phyloP scores from a whole-genome alignment of 2,329 filamentous ascomycete species.

The Akanthomyces muscarius region DNA sequence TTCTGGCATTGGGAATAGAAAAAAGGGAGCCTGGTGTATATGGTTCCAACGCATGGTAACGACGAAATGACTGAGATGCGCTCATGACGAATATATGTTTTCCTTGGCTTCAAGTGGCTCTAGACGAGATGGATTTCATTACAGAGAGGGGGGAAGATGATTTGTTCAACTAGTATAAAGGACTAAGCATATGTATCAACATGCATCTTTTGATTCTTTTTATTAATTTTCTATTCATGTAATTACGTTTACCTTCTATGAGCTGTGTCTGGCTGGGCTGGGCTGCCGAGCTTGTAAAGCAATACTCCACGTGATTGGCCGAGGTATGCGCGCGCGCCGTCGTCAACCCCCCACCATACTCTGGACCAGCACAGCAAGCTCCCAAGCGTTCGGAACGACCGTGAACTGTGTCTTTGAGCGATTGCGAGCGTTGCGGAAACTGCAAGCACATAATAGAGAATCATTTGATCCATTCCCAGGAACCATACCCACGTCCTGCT shows the following conservation, averaged over 20 bases:
- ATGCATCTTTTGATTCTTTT: constrained; percentile 15
- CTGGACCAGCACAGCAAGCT: background rate
- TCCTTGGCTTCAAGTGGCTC: constrained; percentile 13
- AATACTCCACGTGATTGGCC: constrained; percentile 12
- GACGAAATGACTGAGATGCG: constrained; percentile 28
- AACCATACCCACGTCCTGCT: too few species aligned
- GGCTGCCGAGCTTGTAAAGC: background rate
- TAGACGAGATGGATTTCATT: constrained; percentile 14
- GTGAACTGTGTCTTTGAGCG: background rate
- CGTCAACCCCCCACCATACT: background rate
- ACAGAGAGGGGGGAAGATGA: background rate
- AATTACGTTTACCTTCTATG: background rate
- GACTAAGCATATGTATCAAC: constrained; percentile 16
- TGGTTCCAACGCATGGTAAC: constrained; percentile 22
- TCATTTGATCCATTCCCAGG: too few species aligned
- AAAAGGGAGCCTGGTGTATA: constrained; percentile 23
- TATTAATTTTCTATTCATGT: background rate
- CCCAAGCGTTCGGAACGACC: background rate
- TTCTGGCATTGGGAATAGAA: constrained; percentile 24
- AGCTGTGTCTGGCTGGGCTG: background rate
- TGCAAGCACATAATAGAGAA: background rate
- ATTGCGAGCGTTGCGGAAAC: background rate
- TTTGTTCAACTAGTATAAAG: constrained; percentile 12
- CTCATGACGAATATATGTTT: constrained; percentile 23
- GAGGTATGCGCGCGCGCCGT: background rate